phyloP scores from a whole-genome alignment of 2,329 filamentous ascomycete genomes.

The Alternaria angustiovoidea region DNA sequence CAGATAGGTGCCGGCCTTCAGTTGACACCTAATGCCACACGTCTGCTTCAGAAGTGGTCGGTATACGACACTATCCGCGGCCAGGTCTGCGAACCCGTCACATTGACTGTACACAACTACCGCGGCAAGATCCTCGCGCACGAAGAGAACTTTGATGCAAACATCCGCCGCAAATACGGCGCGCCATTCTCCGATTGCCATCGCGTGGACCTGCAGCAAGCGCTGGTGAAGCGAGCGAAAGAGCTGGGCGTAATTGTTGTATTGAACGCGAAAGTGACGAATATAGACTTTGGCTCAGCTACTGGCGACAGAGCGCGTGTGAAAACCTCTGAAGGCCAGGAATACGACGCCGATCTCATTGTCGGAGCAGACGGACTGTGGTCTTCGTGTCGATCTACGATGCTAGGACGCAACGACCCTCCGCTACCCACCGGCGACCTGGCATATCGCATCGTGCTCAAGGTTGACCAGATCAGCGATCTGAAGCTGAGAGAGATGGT shows the following conservation, averaged over 20 bases:
- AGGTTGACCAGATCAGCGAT: constrained; percentile 61
- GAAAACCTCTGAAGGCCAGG: constrained; percentile 52
- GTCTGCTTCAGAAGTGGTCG: constrained; percentile 61
- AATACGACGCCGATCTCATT: constrained; percentile 62
- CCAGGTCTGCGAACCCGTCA: constrained; percentile 55
- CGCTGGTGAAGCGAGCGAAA: constrained; percentile 60
- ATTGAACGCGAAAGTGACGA: constrained; percentile 58
- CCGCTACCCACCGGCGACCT: constrained; percentile 66
- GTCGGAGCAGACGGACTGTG: constrained; percentile 71
- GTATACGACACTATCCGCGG: constrained; percentile 55
- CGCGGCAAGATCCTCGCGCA: constrained; percentile 58
- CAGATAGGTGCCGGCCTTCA: constrained; percentile 49
- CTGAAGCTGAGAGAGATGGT: constrained; percentile 62
- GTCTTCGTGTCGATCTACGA: constrained; percentile 62
- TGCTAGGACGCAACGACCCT: constrained; percentile 28
- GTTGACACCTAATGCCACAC: constrained; percentile 53
- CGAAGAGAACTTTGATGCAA: constrained; percentile 61
- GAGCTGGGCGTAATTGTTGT: constrained; percentile 63
- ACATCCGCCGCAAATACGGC: constrained; percentile 63
- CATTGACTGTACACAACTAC: constrained; percentile 63
- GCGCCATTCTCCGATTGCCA: constrained; percentile 69
- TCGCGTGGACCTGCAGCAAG: constrained; percentile 67
- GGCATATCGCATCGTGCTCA: constrained; percentile 69
- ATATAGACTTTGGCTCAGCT: constrained; percentile 57
- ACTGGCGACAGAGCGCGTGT: constrained; percentile 47